phyloP scores from a whole-genome alignment of 805 yeast species.

The Zygosaccharomyces kombuchaensis region DNA sequence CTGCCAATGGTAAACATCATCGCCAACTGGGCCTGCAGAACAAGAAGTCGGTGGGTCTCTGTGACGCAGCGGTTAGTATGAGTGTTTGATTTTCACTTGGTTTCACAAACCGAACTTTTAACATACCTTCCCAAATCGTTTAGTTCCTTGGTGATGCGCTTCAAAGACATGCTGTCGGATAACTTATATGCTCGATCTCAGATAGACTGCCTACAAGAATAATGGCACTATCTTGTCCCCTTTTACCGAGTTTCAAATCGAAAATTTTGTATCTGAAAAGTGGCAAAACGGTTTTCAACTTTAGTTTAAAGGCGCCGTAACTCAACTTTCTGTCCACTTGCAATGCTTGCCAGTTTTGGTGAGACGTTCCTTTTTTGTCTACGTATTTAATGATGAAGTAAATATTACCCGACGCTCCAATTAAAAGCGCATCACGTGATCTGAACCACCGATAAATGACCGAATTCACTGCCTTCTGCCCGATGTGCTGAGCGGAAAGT shows the following conservation, averaged over 20 bases:
- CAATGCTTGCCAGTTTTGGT: background rate
- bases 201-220: background rate
- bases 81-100: background rate
- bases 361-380: background rate
- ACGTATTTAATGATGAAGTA: background rate
- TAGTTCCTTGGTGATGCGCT: constrained; percentile 94
- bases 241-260: background rate
- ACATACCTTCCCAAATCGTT: constrained; percentile 91
- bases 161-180: constrained; percentile 62
- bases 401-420: background rate
- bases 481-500: too few relatives aligned
- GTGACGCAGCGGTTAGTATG: constrained; percentile 2
- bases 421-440: background rate
- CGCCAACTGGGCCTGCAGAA: constrained; percentile 98
- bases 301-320: background rate
- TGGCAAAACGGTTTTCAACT: background rate
- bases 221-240: background rate
- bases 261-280: background rate
- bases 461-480: too few relatives aligned
- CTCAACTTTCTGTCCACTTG: background rate
- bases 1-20: constrained; percentile 98
- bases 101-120: background rate
- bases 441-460: background rate
- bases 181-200: background rate
- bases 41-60: constrained; percentile 99